Evolutionary conservation across 2,329 filamentous ascomycete genomes (phyloP), one percentile per base, ranked within the genome.

Genomic region (Aureobasidium mangrovei): DNA sequence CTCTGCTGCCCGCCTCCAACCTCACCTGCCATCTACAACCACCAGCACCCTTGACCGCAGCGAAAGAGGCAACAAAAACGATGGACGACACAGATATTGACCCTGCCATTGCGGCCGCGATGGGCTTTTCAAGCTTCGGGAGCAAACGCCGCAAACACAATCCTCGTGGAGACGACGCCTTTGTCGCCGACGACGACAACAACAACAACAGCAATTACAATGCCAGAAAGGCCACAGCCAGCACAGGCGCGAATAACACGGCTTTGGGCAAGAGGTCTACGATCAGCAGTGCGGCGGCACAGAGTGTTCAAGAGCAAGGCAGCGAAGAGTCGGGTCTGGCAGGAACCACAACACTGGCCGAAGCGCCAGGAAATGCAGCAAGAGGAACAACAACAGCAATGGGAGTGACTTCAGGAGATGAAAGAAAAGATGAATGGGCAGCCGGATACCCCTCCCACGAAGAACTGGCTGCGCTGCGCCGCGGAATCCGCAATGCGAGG

Each of bases 81-180:
- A 41, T 54, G 51, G 61, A 65, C n/a, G 62, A 63, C 27, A 66
- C 71, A 58, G 72, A 73, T n/a, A 63, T 71, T 24, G 74, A 78
- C 46, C 70, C 72, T 40, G 78, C 79, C 51, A 82, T 88, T 67
- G 82, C 83, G 26, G 78, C 79, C 40, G 77, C 79, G 44, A 85
- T 90, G 82, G 86, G 86, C 59, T 90, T 90, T 69, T 78, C 82
- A 7, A 77, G 80, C 55, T 91, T 91, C 64, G 85, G 85, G 60
- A 74, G 75, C 41, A 87, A 86, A 67, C 86, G 85, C 66, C 78
- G 85, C 57, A 84, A 83, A 63, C 84, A 81, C 68, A 82, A 86
- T 62, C 73, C 77, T 18, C 69, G 38, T 38, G 38, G 27, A 26
- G 47, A 74, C 29, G 70, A 73, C 18, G 77, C 77, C 36, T 74